Evolutionary conservation across 2,329 filamentous ascomycete genomes (phyloP).

Genomic region (Paraphoma chrysanthemicola): DNA sequence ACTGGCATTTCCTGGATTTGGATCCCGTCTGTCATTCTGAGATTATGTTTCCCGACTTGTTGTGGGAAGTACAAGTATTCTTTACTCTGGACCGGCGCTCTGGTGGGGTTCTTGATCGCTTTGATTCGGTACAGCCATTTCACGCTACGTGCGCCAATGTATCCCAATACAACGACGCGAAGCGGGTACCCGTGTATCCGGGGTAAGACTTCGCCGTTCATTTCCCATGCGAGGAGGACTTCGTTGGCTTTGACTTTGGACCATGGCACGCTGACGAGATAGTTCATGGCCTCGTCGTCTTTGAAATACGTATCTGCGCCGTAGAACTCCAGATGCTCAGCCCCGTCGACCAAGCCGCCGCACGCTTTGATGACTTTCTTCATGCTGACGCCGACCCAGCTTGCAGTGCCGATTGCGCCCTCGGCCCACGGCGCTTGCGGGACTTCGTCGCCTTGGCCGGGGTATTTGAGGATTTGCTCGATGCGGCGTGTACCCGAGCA

Average conservation of each 20-base stretch:
- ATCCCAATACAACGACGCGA: conserved; percentile 68
- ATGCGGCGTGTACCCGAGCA: conserved; percentile 73
- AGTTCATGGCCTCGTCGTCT: conserved; percentile 69
- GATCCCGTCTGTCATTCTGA: conserved; percentile 64
- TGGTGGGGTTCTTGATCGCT: conserved; percentile 62
- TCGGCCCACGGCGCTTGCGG: conserved; percentile 51
- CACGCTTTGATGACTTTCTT: conserved; percentile 76
- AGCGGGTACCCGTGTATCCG: conserved; percentile 72
- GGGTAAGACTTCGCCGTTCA: conserved; percentile 71
- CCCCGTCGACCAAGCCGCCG: conserved; percentile 64
- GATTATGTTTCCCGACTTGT: conserved; percentile 73
- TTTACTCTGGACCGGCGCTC: conserved; percentile 68
- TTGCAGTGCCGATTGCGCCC: conserved; percentile 71
- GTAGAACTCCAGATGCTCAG: conserved; percentile 71
- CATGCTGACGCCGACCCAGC: conserved; percentile 68
- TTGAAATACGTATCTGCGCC: conserved; percentile 79
- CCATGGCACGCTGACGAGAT: conserved; percentile 70
- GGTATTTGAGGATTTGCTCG: conserved; percentile 71
- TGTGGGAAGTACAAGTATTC: conserved; percentile 74
- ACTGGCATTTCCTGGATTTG: conserved; percentile 78
- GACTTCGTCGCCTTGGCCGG: conserved; percentile 72
- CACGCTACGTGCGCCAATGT: conserved; percentile 69
- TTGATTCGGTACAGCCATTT: conserved; percentile 71
- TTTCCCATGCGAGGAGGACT: conserved; percentile 73
- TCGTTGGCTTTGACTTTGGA: conserved; percentile 72